Percentiles rank a stretch among this genome's conserved stretches.
phyloP scores from a whole-genome alignment of 768 basidiomycete genomes.

The Phlebiopsis gigantea region DNA sequence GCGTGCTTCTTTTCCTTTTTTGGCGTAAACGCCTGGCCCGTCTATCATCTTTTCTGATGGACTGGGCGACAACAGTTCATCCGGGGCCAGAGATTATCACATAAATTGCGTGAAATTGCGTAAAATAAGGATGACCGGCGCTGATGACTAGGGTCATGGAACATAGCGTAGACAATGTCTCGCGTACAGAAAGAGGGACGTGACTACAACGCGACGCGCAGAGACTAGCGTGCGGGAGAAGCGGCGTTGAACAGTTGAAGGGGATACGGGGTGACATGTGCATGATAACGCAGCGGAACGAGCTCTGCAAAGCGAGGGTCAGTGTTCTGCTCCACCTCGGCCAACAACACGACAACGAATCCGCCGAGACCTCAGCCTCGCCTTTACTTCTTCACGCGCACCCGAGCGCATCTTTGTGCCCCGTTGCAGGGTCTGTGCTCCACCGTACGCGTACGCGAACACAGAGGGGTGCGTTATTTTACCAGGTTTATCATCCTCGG shows the following conservation, averaged over 20 bases:
- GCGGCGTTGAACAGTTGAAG: background rate
- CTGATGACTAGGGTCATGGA: background rate
- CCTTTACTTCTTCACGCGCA: constrained; percentile 79
- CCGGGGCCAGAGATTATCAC: background rate
- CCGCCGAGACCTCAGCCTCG: constrained; percentile 66
- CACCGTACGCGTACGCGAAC: constrained; percentile 28
- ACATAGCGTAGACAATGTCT: background rate
- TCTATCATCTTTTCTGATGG: constrained; percentile 7
- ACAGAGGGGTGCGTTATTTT: constrained; percentile 73
- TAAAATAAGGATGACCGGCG: background rate
- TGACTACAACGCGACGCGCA: background rate
- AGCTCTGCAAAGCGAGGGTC: background rate
- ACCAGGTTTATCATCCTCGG: constrained; percentile 85
- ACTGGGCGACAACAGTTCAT: background rate
- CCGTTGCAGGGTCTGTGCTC: background rate
- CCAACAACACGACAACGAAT: background rate
- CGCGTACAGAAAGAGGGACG: background rate
- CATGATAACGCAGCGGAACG: background rate
- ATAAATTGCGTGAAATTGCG: background rate
- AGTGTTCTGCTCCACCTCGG: background rate
- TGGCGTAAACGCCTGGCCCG: background rate
- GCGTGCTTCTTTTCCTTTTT: constrained; percentile 11
- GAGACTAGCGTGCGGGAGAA: background rate
- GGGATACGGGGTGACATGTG: background rate
- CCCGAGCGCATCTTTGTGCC: constrained; percentile 36